These are phyloP conservation scores for Rhipidocladum racemiflorum DNA, from an alignment of 176 grass and related monocot genomes.

Conservation along the genomic window DNA sequence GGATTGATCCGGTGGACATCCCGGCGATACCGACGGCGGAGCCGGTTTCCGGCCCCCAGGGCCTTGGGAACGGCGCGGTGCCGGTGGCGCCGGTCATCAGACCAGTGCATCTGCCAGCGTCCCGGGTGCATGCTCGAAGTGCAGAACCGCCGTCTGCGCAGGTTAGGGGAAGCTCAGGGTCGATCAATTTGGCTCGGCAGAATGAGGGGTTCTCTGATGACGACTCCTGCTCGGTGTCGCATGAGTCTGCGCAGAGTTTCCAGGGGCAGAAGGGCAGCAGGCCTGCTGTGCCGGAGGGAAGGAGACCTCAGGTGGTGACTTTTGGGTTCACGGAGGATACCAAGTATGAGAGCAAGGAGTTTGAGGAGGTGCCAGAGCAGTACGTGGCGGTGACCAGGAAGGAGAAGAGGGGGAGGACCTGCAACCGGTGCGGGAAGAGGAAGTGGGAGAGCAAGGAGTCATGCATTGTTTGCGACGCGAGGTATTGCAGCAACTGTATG, in stretches of 20 bases:
- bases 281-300: slow-evolving; percentile 28
- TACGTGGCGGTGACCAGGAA: slow-evolving; percentile 50
- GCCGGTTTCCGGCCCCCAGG: slow-evolving; percentile 35
- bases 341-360: slow-evolving; percentile 54
- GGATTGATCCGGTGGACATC: slow-evolving; percentile 72
- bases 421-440: slow-evolving; percentile 70
- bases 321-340: slow-evolving; percentile 49
- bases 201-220: slow-evolving; percentile 66
- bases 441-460: slow-evolving; percentile 94
- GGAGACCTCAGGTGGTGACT: slow-evolving; percentile 59
- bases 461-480: slow-evolving; percentile 70
- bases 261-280: slow-evolving; percentile 20
- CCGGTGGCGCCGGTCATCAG: slow-evolving; percentile 50
- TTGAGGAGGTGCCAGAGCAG: slow-evolving; percentile 43
- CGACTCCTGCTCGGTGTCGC: slow-evolving; percentile 37
- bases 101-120: slow-evolving; percentile 45
- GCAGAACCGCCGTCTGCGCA: background rate
- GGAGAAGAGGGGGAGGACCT: slow-evolving; percentile 51
- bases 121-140: slow-evolving; percentile 17
- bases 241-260: slow-evolving; percentile 37
- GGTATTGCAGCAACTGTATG: slow-evolving; percentile 74
- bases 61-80: slow-evolving; percentile 24
- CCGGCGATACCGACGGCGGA: slow-evolving; percentile 66
- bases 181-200: slow-evolving; percentile 34
- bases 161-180: slow-evolving; percentile 28